phyloP scores from a whole-genome alignment of 257 asterid species.

The Nicotiana noctiflora region DNA sequence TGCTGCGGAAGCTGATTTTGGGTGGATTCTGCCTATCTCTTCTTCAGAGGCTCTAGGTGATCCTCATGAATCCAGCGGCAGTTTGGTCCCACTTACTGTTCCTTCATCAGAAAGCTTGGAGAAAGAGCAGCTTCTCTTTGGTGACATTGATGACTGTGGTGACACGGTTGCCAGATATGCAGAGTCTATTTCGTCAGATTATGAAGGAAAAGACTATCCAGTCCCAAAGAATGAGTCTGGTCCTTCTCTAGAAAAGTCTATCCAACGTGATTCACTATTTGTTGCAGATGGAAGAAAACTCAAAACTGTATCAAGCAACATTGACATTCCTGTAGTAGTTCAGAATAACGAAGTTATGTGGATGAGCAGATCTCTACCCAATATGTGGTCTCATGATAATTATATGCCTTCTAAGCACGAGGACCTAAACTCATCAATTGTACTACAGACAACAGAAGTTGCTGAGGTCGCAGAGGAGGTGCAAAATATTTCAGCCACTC shows the following conservation, averaged over 20 bases:
- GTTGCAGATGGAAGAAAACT: conserved; percentile 28
- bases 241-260: conserved; percentile 28
- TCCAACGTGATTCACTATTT: conserved; percentile 22
- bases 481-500: conserved; percentile 25
- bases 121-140: conserved; percentile 54
- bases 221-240: conserved; percentile 18
- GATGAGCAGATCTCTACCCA: conserved; percentile 64
- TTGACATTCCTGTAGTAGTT: conserved; percentile 29
- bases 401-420: conserved; percentile 13
- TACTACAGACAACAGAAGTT: conserved; percentile 23
- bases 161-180: conserved; percentile 7
- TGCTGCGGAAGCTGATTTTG: conserved; percentile 22
- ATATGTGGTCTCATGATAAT: conserved; percentile 27
- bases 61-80: conserved; percentile 18
- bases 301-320: conserved; percentile 38
- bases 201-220: conserved; percentile 21
- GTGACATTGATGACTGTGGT: conserved; percentile 42
- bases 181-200: conserved; percentile 18
- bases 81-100: conserved; percentile 9
- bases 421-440: conserved; percentile 18
- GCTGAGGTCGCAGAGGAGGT: conserved; percentile 17
- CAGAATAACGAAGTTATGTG: conserved; percentile 28
- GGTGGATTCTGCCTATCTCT: conserved; percentile 22
- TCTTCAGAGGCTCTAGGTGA: conserved; percentile 14
- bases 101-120: conserved; percentile 34